Base-by-base conservation (phyloP, 176 grass and related monocot genomes). In the Aegilops bicornis region DNA sequence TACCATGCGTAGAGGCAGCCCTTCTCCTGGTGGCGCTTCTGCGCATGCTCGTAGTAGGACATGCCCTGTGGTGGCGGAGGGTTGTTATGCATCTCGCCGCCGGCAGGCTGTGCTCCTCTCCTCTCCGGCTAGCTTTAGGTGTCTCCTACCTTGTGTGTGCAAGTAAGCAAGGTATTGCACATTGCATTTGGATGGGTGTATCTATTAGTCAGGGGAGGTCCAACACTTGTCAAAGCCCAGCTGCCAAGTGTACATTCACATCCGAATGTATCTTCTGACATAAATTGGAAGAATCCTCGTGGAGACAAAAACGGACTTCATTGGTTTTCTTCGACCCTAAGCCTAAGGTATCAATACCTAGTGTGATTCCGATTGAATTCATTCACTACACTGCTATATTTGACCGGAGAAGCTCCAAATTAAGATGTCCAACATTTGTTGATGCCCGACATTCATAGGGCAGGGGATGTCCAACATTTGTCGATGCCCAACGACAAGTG, bases 1-100 rank as follows among this genome's bases (percentile, higher is more conserved):
- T 27, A 94, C 92, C 92, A 92, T 27, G 63, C 90, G n/a, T 95
- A 95, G 87, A 95, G 69, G 81, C 92, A 94, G 82, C 92, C 92
- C 86, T 92, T 95, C 81, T 95, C 92, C 52, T 89, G 23, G 37
- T 89, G 87, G 65, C 93, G 85, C 47, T 70, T 88, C 85, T 65
- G 78, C 42, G 67, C 72, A 58, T 95, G 93, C 5, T 83, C 93
- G 8, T 85, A 60, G 82, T 92, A 95, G 48, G 87, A 87, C 93
- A 95, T 91, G 68, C 80, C 78, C 73, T 92, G 81, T 29, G 87
- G 56, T 59, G 84, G 56, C 16, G 92, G 90, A 42, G 87, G 82
- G 63, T 84, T 72, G 50, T 79, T 82, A 27, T 95, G 91, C 90
- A 92, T 95, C 84, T 58, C 0, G n/a, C n/a, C 71, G 12, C 69